A percentile compares a stretch with the other conserved stretches of the same genome.
Evolutionary conservation across 257 asterid species (phyloP).

Genomic region (Datura wrightii): DNA sequence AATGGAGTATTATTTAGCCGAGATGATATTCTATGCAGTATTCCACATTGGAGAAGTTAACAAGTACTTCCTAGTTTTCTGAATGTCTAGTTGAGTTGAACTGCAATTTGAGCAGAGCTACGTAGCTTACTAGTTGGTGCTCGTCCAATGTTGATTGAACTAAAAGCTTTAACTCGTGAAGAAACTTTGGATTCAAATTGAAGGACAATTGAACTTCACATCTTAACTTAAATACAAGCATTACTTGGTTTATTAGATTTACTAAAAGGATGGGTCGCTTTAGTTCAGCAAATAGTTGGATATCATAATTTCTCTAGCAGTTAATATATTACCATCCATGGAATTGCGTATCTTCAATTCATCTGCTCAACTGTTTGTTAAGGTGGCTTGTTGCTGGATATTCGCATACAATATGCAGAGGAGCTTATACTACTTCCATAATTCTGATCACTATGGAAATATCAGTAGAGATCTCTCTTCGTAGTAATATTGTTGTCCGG

Average conservation of each 20-base stretch:
- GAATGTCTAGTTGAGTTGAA: background rate
- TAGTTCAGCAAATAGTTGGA: background rate
- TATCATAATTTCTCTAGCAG: slow-evolving; percentile 6
- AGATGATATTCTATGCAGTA: background rate
- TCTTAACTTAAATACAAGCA: background rate
- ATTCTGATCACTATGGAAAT: background rate
- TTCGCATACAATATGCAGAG: background rate
- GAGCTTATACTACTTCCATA: background rate
- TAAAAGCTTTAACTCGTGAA: background rate
- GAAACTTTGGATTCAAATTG: background rate
- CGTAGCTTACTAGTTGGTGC: no score
- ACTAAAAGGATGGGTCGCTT: background rate
- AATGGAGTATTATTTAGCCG: background rate
- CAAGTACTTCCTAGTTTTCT: background rate
- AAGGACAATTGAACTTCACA: slow-evolving; percentile 11
- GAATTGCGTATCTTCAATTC: background rate
- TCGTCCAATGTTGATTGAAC: background rate
- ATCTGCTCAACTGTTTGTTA: background rate
- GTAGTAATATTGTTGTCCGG: background rate
- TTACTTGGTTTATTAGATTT: background rate
- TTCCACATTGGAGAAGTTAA: slow-evolving; percentile 4
- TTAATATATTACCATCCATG: background rate
- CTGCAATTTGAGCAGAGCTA: background rate
- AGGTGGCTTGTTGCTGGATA: background rate
- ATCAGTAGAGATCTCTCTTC: background rate